These are phyloP conservation scores for Penicillium sp. DNA, from an alignment of 2,329 filamentous ascomycete genomes.

Conservation along the genomic window DNA sequence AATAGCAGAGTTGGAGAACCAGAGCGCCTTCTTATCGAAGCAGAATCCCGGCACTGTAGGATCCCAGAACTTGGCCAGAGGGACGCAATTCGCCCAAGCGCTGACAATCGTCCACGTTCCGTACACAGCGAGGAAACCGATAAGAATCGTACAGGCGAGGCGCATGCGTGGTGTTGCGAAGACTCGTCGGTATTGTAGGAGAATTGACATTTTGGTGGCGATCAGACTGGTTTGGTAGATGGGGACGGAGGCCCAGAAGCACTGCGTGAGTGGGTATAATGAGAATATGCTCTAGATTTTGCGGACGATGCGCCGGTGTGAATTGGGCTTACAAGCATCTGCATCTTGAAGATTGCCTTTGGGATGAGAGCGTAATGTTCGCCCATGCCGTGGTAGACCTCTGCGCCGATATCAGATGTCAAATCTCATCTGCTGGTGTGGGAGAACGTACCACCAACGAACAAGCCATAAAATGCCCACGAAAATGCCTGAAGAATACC, in stretches of 20 bases:
- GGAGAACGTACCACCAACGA: slow-evolving; percentile 31
- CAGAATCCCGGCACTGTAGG: slow-evolving; percentile 31
- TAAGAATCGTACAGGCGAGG: slow-evolving; percentile 34
- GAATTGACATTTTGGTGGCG: slow-evolving; percentile 38
- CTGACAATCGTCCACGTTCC: slow-evolving; percentile 35
- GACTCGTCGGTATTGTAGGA: slow-evolving; percentile 39
- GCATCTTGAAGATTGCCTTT: slow-evolving; percentile 14
- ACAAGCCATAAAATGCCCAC: slow-evolving; percentile 33
- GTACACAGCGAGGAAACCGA: slow-evolving; percentile 36
- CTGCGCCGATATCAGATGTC: slow-evolving; percentile 14
- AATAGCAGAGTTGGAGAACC: slow-evolving; percentile 47
- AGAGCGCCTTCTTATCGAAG: slow-evolving; percentile 42
- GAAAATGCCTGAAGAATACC: slow-evolving; percentile 25
- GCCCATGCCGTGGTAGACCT: slow-evolving; percentile 34
- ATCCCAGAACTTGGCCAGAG: slow-evolving; percentile 35
- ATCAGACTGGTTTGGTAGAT: slow-evolving; percentile 38
- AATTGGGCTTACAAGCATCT: slow-evolving; percentile 28
- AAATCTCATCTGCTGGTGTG: neutral
- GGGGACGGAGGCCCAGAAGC: slow-evolving; percentile 36
- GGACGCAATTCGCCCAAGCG: slow-evolving; percentile 35
- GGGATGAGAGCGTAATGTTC: slow-evolving; percentile 27
- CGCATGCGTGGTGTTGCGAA: slow-evolving; percentile 35
- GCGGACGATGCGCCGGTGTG: neutral
- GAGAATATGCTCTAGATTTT: neutral
- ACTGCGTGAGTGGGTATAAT: slow-evolving; percentile 13